Conservation (phyloP, 805 yeast genomes). For the Yarrowia sp. region DNA sequence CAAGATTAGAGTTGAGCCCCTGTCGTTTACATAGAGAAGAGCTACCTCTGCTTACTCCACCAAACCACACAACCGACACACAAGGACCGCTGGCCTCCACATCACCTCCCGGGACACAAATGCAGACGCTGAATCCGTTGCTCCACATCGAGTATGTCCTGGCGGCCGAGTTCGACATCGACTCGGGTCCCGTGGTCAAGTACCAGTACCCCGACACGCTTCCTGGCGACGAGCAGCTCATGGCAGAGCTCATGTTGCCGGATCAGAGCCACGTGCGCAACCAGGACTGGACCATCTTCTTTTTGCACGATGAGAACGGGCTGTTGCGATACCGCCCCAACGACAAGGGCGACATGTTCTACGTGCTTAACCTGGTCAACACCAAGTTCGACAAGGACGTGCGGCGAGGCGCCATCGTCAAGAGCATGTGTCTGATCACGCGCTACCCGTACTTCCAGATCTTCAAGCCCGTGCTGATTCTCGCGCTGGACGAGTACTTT, state of each 20-base stretch:
- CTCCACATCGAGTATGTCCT: constrained; percentile 54
- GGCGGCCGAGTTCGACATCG: constrained; percentile 77
- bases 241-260: constrained; percentile 60
- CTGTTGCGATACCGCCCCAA: constrained; percentile 26
- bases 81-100: background rate
- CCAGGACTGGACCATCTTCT: constrained; percentile 56
- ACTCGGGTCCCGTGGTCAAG: constrained; percentile 63
- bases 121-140: constrained; percentile 18
- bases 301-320: constrained; percentile 38
- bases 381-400: constrained; percentile 45
- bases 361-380: constrained; percentile 56
- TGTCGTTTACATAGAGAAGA: constrained; percentile 16
- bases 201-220: constrained; percentile 54
- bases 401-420: constrained; percentile 59
- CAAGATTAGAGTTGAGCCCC: constrained; percentile 12
- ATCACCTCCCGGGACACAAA: background rate
- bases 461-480: constrained; percentile 57
- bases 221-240: constrained; percentile 34
- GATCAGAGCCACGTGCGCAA: constrained; percentile 56
- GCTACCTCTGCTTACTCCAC: too few relatives aligned
- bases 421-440: constrained; percentile 59
- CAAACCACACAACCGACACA: background rate
- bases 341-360: constrained; percentile 48
- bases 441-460: constrained; percentile 51
- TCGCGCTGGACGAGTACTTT: constrained; percentile 52